phyloP scores from a whole-genome alignment of 768 basidiomycete species.

The Pleurotus cornucopiae region DNA sequence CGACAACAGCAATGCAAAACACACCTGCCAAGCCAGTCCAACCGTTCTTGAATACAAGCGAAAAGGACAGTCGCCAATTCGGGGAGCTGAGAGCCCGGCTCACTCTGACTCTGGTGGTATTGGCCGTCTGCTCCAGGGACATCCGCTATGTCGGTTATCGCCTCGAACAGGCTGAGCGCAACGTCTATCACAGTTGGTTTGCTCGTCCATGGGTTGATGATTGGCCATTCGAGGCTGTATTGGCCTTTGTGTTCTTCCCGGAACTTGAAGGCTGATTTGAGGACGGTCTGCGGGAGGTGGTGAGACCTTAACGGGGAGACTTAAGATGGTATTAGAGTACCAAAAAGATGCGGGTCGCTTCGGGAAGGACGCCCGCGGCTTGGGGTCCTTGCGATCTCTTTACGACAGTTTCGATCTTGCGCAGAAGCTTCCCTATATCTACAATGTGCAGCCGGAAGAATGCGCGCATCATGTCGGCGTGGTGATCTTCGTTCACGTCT shows the following conservation, averaged over 20 bases:
- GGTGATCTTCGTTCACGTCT: slow-evolving; percentile 44
- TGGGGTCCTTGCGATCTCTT: slow-evolving; percentile 26
- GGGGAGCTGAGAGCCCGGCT: slow-evolving; percentile 54
- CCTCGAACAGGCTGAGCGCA: slow-evolving; percentile 66
- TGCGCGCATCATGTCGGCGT: slow-evolving; percentile 75
- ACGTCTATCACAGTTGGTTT: slow-evolving; percentile 62
- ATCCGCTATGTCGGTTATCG: slow-evolving; percentile 49
- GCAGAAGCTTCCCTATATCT: slow-evolving; percentile 66
- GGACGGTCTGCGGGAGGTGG: slow-evolving; percentile 48
- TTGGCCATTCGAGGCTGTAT: slow-evolving; percentile 73
- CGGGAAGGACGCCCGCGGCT: slow-evolving; percentile 44
- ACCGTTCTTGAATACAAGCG: slow-evolving; percentile 60
- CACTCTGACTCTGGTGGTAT: slow-evolving; percentile 21
- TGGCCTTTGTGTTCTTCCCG: slow-evolving; percentile 65
- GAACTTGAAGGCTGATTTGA: slow-evolving; percentile 71
- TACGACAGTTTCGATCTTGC: slow-evolving; percentile 51
- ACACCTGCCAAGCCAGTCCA: slow-evolving; percentile 66
- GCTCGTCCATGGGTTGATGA: slow-evolving; percentile 84
- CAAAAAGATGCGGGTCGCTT: slow-evolving; percentile 66
- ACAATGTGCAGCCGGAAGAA: slow-evolving; percentile 75
- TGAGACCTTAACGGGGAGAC: background rate
- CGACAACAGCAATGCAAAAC: background rate
- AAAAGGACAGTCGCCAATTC: slow-evolving; percentile 62
- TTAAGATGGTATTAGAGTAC: slow-evolving; percentile 32
- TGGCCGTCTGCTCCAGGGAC: slow-evolving; percentile 23